Evolutionary conservation across 2,329 filamentous ascomycete species (phyloP).

Genomic region (Curvularia lunata): DNA sequence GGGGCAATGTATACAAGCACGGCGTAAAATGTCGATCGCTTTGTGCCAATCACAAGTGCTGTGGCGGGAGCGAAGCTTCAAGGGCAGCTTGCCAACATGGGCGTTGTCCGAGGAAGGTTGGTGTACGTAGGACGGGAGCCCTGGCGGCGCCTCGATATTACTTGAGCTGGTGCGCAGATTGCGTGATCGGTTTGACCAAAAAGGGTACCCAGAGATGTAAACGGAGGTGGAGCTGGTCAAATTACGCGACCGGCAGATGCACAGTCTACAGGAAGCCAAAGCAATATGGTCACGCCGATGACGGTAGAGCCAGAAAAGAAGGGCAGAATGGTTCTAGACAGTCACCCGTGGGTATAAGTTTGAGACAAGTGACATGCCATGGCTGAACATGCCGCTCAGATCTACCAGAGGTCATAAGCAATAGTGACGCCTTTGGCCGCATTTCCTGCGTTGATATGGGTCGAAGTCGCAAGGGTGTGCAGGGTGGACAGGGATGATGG

Average conservation of each 20-base stretch:
- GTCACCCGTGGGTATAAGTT: slow-evolving; percentile 8
- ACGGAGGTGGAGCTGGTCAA: slow-evolving; percentile 3
- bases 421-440: slow-evolving; percentile 22
- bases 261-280: slow-evolving; percentile 8
- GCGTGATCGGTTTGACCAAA: slow-evolving; percentile 9
- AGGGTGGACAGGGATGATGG: slow-evolving; percentile 37
- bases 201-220: slow-evolving; percentile 2
- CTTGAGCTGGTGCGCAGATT: slow-evolving; percentile 4
- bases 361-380: slow-evolving; percentile 37
- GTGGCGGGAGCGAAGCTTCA: background rate
- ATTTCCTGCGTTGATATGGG: slow-evolving; percentile 25
- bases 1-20: slow-evolving; percentile 17
- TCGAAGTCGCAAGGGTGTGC: slow-evolving; percentile 30
- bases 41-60: slow-evolving; percentile 10
- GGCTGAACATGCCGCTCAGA: slow-evolving; percentile 18
- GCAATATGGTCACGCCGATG: slow-evolving; percentile 5
- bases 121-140: slow-evolving; percentile 14
- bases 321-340: slow-evolving; percentile 13
- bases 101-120: slow-evolving; percentile 16
- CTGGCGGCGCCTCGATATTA: slow-evolving; percentile 2
- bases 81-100: background rate
- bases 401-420: slow-evolving; percentile 9
- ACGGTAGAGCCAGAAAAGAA: slow-evolving; percentile 1
- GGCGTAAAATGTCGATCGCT: slow-evolving; percentile 16
- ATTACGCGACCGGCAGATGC: slow-evolving; percentile 5